Conservation (phyloP, 345 rosid genomes). For the Pugionium dolabratum region DNA sequence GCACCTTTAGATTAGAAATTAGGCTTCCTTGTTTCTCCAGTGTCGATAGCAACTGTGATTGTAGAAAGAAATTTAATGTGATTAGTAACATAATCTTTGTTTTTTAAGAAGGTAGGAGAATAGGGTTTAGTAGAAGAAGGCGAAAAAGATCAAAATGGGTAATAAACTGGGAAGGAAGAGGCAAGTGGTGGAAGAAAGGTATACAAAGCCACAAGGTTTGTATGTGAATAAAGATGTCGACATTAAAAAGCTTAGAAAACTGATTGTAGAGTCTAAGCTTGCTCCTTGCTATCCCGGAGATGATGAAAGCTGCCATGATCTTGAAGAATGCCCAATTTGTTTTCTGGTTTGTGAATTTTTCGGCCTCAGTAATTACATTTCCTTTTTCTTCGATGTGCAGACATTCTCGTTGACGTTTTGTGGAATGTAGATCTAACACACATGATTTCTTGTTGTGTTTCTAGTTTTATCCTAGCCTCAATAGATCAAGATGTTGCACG, state of each 20-base stretch:
- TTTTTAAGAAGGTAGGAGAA: constrained; percentile 28
- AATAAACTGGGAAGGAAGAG: constrained; percentile 88
- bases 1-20: background rate
- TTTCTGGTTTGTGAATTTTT: constrained; percentile 64
- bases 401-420: background rate
- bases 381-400: too few species aligned
- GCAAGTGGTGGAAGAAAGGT: constrained; percentile 89
- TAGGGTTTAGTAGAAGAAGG: constrained; percentile 1
- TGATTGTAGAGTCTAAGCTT: constrained; percentile 90
- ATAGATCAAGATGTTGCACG: constrained; percentile 91
- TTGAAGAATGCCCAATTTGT: constrained; percentile 98
- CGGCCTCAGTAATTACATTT: background rate
- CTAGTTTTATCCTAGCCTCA: constrained; percentile 93
- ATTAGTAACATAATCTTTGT: constrained; percentile 10
- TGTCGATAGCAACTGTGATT: too few species aligned
- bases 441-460: background rate
- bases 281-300: constrained; percentile 98
- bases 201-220: constrained; percentile 89
- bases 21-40: too few species aligned
- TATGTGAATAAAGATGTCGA: constrained; percentile 91
- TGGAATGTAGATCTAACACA: too few species aligned
- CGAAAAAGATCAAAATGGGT: constrained; percentile 58
- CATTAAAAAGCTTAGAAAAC: constrained; percentile 89
- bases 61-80: background rate
- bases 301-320: constrained; percentile 71